Conservation (phyloP, 805 yeast genomes). For the Blastobotrys terrestris region DNA sequence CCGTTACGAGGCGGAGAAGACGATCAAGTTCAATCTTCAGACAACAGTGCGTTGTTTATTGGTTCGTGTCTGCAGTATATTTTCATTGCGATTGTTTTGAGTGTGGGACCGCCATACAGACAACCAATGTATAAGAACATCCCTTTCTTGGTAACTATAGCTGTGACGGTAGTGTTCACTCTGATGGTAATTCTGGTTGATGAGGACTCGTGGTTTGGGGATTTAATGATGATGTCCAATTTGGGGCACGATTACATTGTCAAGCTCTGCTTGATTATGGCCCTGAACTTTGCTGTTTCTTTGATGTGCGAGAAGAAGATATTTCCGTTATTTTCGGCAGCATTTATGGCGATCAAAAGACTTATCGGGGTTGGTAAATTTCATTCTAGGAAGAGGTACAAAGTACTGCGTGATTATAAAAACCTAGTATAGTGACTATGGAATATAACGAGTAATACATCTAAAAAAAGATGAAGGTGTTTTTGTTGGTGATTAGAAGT, state of each 20-base stretch:
- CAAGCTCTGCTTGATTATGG: conserved; percentile 33
- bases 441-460: neutral
- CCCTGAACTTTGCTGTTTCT: conserved; percentile 45
- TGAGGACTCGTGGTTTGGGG: conserved; percentile 51
- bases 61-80: conserved; percentile 87
- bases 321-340: conserved; percentile 37
- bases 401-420: conserved; percentile 24
- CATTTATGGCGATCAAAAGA: conserved; percentile 16
- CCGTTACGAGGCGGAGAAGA: conserved; percentile 80
- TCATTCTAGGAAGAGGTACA: conserved; percentile 29
- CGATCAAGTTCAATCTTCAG: conserved; percentile 76
- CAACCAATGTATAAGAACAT: conserved; percentile 56
- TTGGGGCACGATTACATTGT: conserved; percentile 46
- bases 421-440: neutral
- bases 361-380: conserved; percentile 20
- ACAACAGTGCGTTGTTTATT: conserved; percentile 79
- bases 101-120: conserved; percentile 91
- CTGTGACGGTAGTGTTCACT: conserved; percentile 45
- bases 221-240: conserved; percentile 68
- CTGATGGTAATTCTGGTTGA: conserved; percentile 47
- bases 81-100: conserved; percentile 71
- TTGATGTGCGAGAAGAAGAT: conserved; percentile 40
- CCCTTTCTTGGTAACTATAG: conserved; percentile 65
- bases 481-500: neutral
- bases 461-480: neutral